Conservation (phyloP, 169 alveolate genomes). For the Plasmodium berghei region DNA sequence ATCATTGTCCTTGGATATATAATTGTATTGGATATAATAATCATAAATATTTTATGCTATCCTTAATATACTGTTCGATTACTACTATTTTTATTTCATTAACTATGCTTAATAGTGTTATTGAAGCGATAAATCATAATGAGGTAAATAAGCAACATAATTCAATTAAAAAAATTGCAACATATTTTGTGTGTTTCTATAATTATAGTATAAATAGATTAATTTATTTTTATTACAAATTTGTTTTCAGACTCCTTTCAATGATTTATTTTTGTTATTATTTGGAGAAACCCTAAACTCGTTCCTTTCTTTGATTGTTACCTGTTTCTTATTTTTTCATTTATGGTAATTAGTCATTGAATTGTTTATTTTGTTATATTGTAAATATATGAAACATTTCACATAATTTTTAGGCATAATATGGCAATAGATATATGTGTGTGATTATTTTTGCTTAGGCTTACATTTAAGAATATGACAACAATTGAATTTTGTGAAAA, state of each 20-base stretch:
- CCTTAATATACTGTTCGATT: conserved; percentile 84
- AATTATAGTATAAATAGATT: not conserved
- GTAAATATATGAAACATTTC: no score
- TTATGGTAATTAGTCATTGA: conserved; percentile 60
- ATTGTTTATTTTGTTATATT: not conserved
- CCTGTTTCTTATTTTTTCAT: conserved; percentile 87
- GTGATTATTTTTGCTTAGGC: conserved; percentile 25
- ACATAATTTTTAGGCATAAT: no score
- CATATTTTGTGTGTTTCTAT: conserved; percentile 23
- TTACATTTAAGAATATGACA: conserved; percentile 84
- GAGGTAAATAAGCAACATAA: conserved; percentile 14
- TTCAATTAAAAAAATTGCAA: conserved; percentile 3
- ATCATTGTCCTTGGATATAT: conserved; percentile 93
- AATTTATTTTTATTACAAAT: not conserved
- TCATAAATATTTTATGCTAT: conserved; percentile 89
- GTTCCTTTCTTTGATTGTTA: conserved; percentile 80
- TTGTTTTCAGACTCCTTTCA: conserved; percentile 82
- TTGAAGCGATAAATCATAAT: conserved; percentile 21
- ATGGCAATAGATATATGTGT: conserved; percentile 3
- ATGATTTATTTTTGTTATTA: conserved; percentile 83
- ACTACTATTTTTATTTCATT: conserved; percentile 82
- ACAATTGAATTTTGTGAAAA: conserved; percentile 92
- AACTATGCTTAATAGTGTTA: conserved; percentile 82
- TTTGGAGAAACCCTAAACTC: conserved; percentile 87
- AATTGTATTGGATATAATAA: conserved; percentile 92